A percentile compares a stretch with the other conserved stretches of the same genome.
These are phyloP conservation scores for Lodderomyces elongisporus DNA, from an alignment of 1,139 yeast genomes.

Conservation along the genomic window DNA sequence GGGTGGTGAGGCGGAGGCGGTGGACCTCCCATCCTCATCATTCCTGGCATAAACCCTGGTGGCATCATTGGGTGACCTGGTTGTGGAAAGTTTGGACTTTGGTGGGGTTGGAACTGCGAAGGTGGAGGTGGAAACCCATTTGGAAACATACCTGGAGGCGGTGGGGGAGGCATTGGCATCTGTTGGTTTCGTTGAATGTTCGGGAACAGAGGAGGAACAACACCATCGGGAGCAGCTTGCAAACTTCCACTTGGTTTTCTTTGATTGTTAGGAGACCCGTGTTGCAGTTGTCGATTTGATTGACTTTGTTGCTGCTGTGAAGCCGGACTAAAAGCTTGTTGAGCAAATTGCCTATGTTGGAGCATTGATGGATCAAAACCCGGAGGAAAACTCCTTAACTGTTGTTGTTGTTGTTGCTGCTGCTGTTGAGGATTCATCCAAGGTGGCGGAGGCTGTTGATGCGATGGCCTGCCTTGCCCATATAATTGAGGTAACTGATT, in stretches of 20 bases:
- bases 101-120: slow-evolving; percentile 12
- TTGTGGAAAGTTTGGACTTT: slow-evolving; percentile 12
- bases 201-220: slow-evolving; percentile 2
- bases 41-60: slow-evolving; percentile 17
- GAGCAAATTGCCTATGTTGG: slow-evolving; percentile 11
- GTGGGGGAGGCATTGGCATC: slow-evolving; percentile 14
- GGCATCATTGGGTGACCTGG: slow-evolving; percentile 15
- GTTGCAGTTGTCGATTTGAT: slow-evolving; percentile 5
- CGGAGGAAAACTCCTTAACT: slow-evolving; percentile 8
- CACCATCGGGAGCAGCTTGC: too few species aligned
- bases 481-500: too few species aligned
- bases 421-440: slow-evolving; percentile 10
- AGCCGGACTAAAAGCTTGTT: too few species aligned
- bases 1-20: too few species aligned
- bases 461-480: too few species aligned
- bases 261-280: neutral
- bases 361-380: slow-evolving; percentile 11
- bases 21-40: slow-evolving; percentile 14
- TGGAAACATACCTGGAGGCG: slow-evolving; percentile 16
- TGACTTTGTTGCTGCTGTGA: too few species aligned
- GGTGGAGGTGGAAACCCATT: slow-evolving; percentile 16
- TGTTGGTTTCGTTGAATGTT: too few species aligned
- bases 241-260: too few species aligned
- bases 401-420: slow-evolving; percentile 8
- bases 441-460: slow-evolving; percentile 6